Evolutionary conservation across 2,329 filamentous ascomycete species (phyloP), one percentile per base, ranked within the genome.

Genomic region (Penicillium hesseltinei): DNA sequence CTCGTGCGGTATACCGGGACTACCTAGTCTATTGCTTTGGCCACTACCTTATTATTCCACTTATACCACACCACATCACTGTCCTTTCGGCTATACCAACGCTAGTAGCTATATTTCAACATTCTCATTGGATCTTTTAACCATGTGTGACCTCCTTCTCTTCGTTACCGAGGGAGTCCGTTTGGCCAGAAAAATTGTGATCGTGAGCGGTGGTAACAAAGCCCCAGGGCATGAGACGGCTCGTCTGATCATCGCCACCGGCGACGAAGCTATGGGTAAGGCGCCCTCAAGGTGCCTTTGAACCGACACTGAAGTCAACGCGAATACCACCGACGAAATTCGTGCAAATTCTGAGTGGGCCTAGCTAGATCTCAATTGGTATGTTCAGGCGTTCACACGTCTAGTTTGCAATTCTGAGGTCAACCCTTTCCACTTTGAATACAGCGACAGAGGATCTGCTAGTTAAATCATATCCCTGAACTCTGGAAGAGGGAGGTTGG

Each of bases 231-330:
- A 27, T 27, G 15, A 43, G 40, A 25, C 15, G 21, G 15, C 7
- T 29, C 15, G 11, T 10, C 40, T 27, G 15, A 29, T 11, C 15
- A n/a, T 44, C 17, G 11, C 9, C 10, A 13, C 7, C 17, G n/a
- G 17, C 5, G 17, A 44, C 8, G 8, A 43, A 23, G 5, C 15
- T 27, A 27, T 27, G 15, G 15, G 15, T 5, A 43, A 43, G 23
- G 9, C 27, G 27, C 25, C 17, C 2, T 29, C n/a, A 21, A 27
- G 6, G 25, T 4, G 6, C 25, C 76, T 82, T 33, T 13, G 25
- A 9, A 40, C 38, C 10, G 67, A 83, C 23, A 82, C 80, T 0
- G 80, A 81, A 0, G 69, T 31, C 29, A 31, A 31, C 29, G 13
- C 13, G 4, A n/a, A n/a, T 31, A 21, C 10, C 10, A 13, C n/a